These are phyloP conservation scores for Komagataea norvegica DNA, from an alignment of 1,139 yeast species.

Conservation along the genomic window DNA sequence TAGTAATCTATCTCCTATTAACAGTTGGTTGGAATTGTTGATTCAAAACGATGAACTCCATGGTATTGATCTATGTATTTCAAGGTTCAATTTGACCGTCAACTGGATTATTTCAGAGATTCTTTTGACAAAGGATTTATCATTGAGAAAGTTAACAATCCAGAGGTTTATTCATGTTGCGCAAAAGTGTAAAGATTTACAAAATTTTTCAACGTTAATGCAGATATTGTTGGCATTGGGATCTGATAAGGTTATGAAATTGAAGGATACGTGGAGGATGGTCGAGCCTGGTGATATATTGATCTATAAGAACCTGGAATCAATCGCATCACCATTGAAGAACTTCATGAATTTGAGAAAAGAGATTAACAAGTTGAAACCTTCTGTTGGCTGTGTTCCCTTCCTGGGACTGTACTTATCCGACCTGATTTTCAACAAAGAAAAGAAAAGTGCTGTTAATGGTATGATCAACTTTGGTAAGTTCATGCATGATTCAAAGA, in stretches of 20 bases:
- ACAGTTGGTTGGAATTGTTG: constrained; percentile 80
- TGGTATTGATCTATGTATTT: constrained; percentile 80
- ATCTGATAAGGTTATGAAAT: constrained; percentile 58
- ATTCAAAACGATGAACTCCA: constrained; percentile 55
- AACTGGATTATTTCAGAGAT: constrained; percentile 93
- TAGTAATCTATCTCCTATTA: constrained; percentile 61
- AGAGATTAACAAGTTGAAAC: constrained; percentile 56
- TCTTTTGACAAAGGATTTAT: constrained; percentile 55
- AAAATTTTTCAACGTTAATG: constrained; percentile 83
- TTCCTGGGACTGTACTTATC: constrained; percentile 82
- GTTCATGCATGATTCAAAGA: constrained; percentile 70
- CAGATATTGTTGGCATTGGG: constrained; percentile 81
- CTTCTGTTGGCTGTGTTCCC: constrained; percentile 81
- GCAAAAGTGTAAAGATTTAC: constrained; percentile 60
- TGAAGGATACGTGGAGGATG: constrained; percentile 71
- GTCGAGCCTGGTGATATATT: constrained; percentile 52
- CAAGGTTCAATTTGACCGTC: constrained; percentile 83
- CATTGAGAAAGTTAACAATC: constrained; percentile 61
- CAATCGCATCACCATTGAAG: constrained; percentile 57
- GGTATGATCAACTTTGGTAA: constrained; percentile 69
- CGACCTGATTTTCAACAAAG: constrained; percentile 78
- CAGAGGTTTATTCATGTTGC: constrained; percentile 85
- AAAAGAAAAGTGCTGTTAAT: constrained; percentile 39
- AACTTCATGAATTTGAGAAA: constrained; percentile 63
- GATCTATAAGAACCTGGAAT: constrained; percentile 61